Base-by-base conservation (phyloP, 2,329 filamentous ascomycete species). In the Talaromyces sp. region DNA sequence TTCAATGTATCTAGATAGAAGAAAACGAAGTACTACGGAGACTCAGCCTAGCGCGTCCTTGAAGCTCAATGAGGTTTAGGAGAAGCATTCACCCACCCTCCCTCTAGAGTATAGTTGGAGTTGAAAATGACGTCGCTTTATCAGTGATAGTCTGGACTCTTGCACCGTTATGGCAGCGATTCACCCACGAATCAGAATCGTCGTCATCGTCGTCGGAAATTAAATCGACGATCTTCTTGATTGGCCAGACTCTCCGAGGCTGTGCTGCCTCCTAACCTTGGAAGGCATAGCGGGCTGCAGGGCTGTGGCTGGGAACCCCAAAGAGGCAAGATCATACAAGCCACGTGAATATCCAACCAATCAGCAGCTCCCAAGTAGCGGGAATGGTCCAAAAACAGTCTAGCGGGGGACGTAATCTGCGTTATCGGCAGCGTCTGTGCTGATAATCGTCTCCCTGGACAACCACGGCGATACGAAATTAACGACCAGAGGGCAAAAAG, bases 361-460 rank as follows among this genome's bases (percentile, higher is more conserved):
- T 57, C 54, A 57, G 54, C 12, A 21, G 6, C 28, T 28, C 28
- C 28, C 3, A 28, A 28, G 28, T 1, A 35, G 54, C 54, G 33
- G 54, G 54, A 56, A 28, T 9, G 3, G 14, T 12, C 35, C 54
- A 57, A 18, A 42, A 28, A 57, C 6, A 42, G 54, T 37, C 14
- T 54, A 54, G 50, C 18, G 31, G 31, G 2, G 50, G 25, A 54
- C 31, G 50, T 37, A 54, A 54, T 54, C 28, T 37, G n/a, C 48
- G 14, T 52, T 52, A 52, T 50, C 46, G 46, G 28, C 16, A 7
- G 2, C 39, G 39, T 58, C 37, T 42, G 37, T 44, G 42, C 58
- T 48, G 25, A 40, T 46, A 50, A 50, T 46, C 44, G 46, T 60
- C 44, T 21, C 58, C 58, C 21, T 18, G 57, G 57, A 59, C 57